A percentile compares a stretch with the other conserved stretches of the same genome.
phyloP scores from a whole-genome alignment of 1,284 basidiomycete species.

The Tilletiopsis washingtonensis region DNA sequence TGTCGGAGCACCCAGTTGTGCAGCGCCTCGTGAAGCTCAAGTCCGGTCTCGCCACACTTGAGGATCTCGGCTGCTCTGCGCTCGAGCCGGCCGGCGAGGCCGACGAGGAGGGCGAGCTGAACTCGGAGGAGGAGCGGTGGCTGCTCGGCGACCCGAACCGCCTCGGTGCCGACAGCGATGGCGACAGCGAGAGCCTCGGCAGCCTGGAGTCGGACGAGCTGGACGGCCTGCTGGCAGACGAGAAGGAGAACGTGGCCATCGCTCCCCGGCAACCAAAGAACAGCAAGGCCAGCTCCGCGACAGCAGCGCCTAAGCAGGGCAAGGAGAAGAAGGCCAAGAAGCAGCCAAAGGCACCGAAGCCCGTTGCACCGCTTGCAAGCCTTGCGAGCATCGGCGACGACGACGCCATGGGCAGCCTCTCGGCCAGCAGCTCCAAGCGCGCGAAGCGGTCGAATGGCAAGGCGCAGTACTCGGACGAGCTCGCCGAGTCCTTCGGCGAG shows the following conservation, averaged over 20 bases:
- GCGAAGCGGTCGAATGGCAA: too few species aligned
- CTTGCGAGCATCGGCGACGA: slow-evolving; percentile 23
- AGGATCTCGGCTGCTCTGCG: slow-evolving; percentile 35
- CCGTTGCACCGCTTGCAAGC: slow-evolving; percentile 18
- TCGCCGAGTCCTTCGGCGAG: slow-evolving; percentile 35
- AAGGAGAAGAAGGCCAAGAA: slow-evolving; percentile 9
- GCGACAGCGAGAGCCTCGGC: slow-evolving; percentile 14
- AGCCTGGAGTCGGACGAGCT: slow-evolving; percentile 35
- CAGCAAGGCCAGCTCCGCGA: too few species aligned
- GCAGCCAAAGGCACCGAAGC: slow-evolving; percentile 7
- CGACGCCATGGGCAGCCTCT: slow-evolving; percentile 1
- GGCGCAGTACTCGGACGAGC: too few species aligned
- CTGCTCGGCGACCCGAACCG: too few species aligned
- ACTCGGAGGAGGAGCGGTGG: slow-evolving; percentile 16
- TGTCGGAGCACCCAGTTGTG: slow-evolving; percentile 58
- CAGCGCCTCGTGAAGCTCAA: slow-evolving; percentile 76
- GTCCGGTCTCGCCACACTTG: slow-evolving; percentile 66
- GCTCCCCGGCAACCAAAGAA: too few species aligned
- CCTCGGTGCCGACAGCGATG: too few species aligned
- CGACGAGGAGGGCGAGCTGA: slow-evolving; percentile 6
- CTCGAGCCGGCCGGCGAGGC: slow-evolving; percentile 6
- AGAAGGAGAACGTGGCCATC: slow-evolving; percentile 18
- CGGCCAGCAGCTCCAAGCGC: slow-evolving; percentile 1
- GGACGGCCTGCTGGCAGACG: slow-evolving; percentile 20
- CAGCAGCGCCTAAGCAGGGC: neutral